Evolutionary conservation across 2,329 filamentous ascomycete genomes (phyloP).

Genomic region (Erysiphe pulchra): DNA sequence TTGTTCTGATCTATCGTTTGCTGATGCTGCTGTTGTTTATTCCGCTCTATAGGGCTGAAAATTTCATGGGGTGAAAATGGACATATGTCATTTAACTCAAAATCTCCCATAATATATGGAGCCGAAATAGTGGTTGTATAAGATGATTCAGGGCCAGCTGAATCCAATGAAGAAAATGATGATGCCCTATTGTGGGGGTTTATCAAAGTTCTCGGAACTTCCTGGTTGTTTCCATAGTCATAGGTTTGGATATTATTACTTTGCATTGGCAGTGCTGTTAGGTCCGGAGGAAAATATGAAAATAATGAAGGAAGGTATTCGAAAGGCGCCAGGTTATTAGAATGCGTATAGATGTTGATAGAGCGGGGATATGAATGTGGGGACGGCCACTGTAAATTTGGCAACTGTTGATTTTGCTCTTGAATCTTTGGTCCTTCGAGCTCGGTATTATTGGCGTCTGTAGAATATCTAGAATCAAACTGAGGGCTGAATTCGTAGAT

Average conservation of each 20-base stretch:
- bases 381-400: not conserved
- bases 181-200: conserved; percentile 29
- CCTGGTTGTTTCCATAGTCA: conserved; percentile 10
- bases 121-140: conserved; percentile 28
- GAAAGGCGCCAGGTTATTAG: conserved; percentile 8
- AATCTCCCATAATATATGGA: conserved; percentile 27
- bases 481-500: not conserved
- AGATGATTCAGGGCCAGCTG: conserved; percentile 32
- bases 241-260: not conserved
- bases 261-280: not conserved
- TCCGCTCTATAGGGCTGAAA: conserved; percentile 20
- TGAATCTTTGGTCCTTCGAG: not conserved
- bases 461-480: not conserved
- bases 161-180: conserved; percentile 33
- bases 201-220: conserved; percentile 12
- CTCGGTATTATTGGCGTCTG: not conserved
- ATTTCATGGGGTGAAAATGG: conserved; percentile 10
- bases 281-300: not conserved
- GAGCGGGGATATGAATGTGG: not conserved
- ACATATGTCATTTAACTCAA: conserved; percentile 16
- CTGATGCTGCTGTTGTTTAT: conserved; percentile 17
- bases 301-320: conserved; percentile 6
- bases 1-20: conserved; percentile 4
- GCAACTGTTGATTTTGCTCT: not conserved
- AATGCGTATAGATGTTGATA: conserved; percentile 6